Base-by-base conservation (phyloP, 2,329 filamentous ascomycete species). In the Trichoderma arundinaceum region DNA sequence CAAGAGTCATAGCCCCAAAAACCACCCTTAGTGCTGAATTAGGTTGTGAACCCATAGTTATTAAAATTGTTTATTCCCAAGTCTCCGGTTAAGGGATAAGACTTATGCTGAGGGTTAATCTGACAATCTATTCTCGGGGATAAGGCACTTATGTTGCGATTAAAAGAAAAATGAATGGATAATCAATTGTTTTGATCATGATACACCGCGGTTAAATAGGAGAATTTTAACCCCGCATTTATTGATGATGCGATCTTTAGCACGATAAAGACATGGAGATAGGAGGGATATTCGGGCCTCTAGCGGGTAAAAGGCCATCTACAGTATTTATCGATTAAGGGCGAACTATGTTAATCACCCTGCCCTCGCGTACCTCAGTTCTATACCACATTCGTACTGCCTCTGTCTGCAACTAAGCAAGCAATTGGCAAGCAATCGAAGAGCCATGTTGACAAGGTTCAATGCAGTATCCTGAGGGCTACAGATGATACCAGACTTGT, bases 1-100 rank as follows among this genome's bases (percentile, higher is more conserved):
- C 64, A 10, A 66, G 22, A 8, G 64, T 66, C 64, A 66, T 66
- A 33, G 64, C 51, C 33, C 64, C 64, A 53, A 66, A 66, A 52
- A 66, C 64, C 22, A 66, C 33, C 13, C 63, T 66, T 28, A 66
- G 64, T 22, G 49, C 64, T 62, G 64, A 56, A 33, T 51, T 57
- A 22, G 57, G 51, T 22, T 62, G 32, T 38, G 46, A 39, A 46
- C 53, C 28, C 64, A 65, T 65, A 15, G 41, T 59, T 7, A 46
- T 9, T 3, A 46, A 15, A 22, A 17, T 28, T 28, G 52, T 12
- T 28, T 17, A 15, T 38, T 12, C 35, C 9, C 22, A 28, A 19
- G 1, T n/a, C 19, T 33, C 39, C 12, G 15, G 28, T 12, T 1
- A 44, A n/a, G 9, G 4, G 48, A n/a, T 35, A 4, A 39, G 2